Evolutionary conservation across 345 rosid genomes (phyloP).

Genomic region (Turritis glabra): DNA sequence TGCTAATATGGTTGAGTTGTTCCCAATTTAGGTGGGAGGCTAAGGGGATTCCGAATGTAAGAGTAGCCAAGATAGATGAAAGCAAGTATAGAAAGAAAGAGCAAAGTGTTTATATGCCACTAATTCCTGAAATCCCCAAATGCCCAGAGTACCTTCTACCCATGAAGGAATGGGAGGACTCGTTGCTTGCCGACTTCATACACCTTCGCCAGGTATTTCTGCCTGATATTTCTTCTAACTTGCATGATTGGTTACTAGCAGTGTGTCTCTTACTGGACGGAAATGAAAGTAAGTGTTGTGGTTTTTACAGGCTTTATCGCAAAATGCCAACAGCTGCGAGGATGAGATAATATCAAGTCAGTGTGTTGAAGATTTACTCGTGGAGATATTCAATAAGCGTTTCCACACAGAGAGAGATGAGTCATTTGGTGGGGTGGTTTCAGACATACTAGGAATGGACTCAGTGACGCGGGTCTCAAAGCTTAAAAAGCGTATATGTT

Average conservation of each 20-base stretch:
- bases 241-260: not conserved
- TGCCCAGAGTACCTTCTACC: constrained; percentile 72
- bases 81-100: constrained; percentile 44
- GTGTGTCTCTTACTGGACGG: not conserved
- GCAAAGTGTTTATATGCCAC: constrained; percentile 86
- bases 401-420: constrained; percentile 16
- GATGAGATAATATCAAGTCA: constrained; percentile 29
- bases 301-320: constrained; percentile 45
- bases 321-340: constrained; percentile 28
- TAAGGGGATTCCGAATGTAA: constrained; percentile 68
- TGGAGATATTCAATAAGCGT: constrained; percentile 33
- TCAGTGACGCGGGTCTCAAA: constrained; percentile 61
- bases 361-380: constrained; percentile 29
- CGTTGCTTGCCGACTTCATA: constrained; percentile 72
- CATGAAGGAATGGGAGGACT: constrained; percentile 77
- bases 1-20: constrained; percentile 1
- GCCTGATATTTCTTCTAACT: not conserved
- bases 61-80: constrained; percentile 60
- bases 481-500: constrained; percentile 61
- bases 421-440: constrained; percentile 28
- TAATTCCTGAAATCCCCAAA: constrained; percentile 72
- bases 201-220: constrained; percentile 63
- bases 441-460: constrained; percentile 64
- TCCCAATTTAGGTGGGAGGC: constrained; percentile 84
- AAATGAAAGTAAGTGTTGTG: not conserved